These are phyloP conservation scores for Myriosclerotinia duriaeana DNA, from an alignment of 2,329 filamentous ascomycete genomes.

Conservation along the genomic window DNA sequence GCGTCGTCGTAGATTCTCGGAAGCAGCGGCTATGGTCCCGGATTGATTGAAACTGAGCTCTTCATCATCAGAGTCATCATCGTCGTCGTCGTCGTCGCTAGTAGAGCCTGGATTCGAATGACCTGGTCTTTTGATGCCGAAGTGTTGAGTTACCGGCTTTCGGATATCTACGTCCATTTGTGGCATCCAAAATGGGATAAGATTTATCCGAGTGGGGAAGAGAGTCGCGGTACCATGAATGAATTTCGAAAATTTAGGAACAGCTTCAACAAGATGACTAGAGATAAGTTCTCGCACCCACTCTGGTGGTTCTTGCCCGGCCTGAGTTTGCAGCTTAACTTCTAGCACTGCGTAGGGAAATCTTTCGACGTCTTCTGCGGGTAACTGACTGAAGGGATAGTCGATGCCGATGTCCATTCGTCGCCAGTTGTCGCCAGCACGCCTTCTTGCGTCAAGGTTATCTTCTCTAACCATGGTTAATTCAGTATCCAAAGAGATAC, in stretches of 20 bases:
- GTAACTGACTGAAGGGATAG: conserved; percentile 87
- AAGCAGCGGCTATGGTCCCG: conserved; percentile 14
- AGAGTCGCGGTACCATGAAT: conserved; percentile 90
- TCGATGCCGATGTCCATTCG: conserved; percentile 97
- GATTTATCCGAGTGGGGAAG: conserved; percentile 81
- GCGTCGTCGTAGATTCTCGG: conserved; percentile 31
- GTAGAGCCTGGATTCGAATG: conserved; percentile 74
- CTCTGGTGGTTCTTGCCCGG: conserved; percentile 89
- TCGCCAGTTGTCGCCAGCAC: conserved; percentile 88
- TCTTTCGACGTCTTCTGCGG: conserved; percentile 77
- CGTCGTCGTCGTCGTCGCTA: conserved; percentile 73
- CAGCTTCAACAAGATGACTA: conserved; percentile 95
- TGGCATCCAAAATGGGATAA: conserved; percentile 95
- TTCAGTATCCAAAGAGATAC: conserved; percentile 95
- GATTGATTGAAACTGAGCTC: conserved; percentile 30
- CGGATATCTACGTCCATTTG: conserved; percentile 98
- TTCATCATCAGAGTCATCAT: conserved; percentile 66
- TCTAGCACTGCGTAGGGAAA: conserved; percentile 97
- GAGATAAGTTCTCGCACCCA: conserved; percentile 94
- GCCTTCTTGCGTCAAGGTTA: conserved; percentile 76
- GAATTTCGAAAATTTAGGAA: conserved; percentile 99
- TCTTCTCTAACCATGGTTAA: conserved; percentile 94
- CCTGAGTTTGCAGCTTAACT: conserved; percentile 95
- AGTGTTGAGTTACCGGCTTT: conserved; percentile 83
- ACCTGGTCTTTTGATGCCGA: conserved; percentile 81